Conservation (phyloP, 352 stramenopile genomes). For the Pythium monospermum region DNA sequence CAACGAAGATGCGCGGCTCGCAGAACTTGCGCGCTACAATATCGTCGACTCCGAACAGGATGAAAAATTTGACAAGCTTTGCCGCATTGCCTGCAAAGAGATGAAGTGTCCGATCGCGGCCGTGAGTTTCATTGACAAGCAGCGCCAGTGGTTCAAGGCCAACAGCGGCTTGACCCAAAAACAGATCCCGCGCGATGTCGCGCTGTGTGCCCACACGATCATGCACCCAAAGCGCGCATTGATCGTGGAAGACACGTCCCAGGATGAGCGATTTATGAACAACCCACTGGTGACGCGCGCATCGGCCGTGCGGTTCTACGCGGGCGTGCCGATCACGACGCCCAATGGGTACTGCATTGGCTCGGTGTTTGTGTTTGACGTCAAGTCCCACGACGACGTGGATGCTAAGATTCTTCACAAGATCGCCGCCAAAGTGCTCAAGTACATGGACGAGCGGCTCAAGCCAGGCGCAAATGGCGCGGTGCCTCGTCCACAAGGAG, state of each 20-base stretch:
- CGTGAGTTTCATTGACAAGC: constrained; percentile 82
- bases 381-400: constrained; percentile 70
- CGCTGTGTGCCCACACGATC: constrained; percentile 82
- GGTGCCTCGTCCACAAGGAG: too few species aligned
- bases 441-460: constrained; percentile 85
- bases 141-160: constrained; percentile 87
- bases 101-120: constrained; percentile 88
- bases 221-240: constrained; percentile 81
- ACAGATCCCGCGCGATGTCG: constrained; percentile 78
- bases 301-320: constrained; percentile 80
- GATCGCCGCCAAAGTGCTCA: constrained; percentile 82
- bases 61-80: constrained; percentile 86
- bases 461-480: constrained; percentile 26
- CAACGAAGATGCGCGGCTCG: constrained; percentile 69
- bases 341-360: constrained; percentile 74
- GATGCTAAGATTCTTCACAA: constrained; percentile 84
- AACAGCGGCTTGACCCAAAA: constrained; percentile 80
- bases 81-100: constrained; percentile 83
- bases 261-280: constrained; percentile 78
- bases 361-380: constrained; percentile 84
- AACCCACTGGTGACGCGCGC: constrained; percentile 80
- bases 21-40: constrained; percentile 58
- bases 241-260: constrained; percentile 78
- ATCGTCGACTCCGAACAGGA: constrained; percentile 81
- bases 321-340: constrained; percentile 75